A percentile compares a stretch with the other conserved stretches of the same genome.
phyloP scores from a whole-genome alignment of 2,329 filamentous ascomycete species.

The Onygenales sp. region DNA sequence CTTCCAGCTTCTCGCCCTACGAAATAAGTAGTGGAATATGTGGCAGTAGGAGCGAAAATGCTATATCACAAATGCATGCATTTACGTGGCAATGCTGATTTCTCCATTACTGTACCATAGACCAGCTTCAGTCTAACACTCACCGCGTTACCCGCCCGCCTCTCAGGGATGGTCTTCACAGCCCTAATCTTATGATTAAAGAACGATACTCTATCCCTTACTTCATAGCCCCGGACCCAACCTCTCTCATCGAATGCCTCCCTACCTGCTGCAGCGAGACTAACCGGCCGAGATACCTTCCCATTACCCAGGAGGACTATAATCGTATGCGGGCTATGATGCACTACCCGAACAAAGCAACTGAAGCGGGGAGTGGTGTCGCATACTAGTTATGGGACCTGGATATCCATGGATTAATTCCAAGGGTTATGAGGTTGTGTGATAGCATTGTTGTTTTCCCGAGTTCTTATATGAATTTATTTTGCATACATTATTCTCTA shows the following conservation, averaged over 20 bases:
- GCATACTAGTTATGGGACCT: not conserved
- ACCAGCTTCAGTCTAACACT: conserved; percentile 43
- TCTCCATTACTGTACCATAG: conserved; percentile 17
- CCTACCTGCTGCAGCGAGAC: conserved; percentile 35
- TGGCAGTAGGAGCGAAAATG: not conserved
- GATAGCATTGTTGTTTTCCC: not conserved
- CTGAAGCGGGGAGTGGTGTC: conserved; percentile 1
- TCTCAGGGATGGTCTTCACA: conserved; percentile 28
- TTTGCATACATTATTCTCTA: too few relatives aligned
- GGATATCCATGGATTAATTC: not conserved
- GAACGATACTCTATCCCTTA: conserved; percentile 52
- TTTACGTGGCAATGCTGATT: not conserved
- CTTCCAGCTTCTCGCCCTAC: not conserved
- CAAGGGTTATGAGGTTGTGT: not conserved
- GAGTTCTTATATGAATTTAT: too few relatives aligned
- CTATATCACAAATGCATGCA: not conserved
- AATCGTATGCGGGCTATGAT: conserved; percentile 21
- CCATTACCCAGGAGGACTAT: conserved; percentile 35
- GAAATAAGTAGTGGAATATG: too few relatives aligned
- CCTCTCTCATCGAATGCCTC: conserved; percentile 44
- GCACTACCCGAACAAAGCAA: conserved; percentile 5
- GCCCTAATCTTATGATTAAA: conserved; percentile 35
- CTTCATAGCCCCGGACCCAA: conserved; percentile 44
- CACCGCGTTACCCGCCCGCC: conserved; percentile 44
- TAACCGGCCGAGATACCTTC: conserved; percentile 42